Conservation (phyloP, 805 yeast species). For the Tanozyma kutaoensis region DNA sequence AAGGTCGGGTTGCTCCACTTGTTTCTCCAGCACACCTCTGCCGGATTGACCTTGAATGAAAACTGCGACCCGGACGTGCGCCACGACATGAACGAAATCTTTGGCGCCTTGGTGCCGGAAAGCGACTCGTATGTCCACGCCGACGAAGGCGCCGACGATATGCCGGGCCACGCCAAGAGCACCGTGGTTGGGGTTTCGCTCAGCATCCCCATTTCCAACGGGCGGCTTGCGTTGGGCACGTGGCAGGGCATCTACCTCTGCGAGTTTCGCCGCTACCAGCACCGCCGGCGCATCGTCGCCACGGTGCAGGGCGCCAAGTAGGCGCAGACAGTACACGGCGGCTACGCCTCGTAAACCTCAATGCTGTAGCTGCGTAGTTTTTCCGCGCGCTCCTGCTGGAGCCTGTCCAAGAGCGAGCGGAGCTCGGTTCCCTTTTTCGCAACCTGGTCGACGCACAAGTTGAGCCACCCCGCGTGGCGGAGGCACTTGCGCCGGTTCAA, state of each 20-base stretch:
- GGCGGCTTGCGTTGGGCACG: conserved; percentile 58
- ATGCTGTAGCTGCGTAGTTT: conserved; percentile 25
- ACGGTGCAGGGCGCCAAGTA: conserved; percentile 50
- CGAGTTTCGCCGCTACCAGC: conserved; percentile 57
- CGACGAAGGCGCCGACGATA: conserved; percentile 75
- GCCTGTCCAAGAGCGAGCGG: conserved; percentile 15
- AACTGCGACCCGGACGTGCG: conserved; percentile 75
- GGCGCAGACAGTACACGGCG: no score
- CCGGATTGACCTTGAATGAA: conserved; percentile 65
- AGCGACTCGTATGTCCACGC: conserved; percentile 41
- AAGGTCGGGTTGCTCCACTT: conserved; percentile 53
- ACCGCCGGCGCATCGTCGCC: conserved; percentile 55
- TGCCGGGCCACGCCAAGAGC: conserved; percentile 72
- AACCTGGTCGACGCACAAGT: conserved; percentile 19
- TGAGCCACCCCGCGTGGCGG: conserved; percentile 41
- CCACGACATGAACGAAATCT: conserved; percentile 47
- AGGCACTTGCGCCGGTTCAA: conserved; percentile 42
- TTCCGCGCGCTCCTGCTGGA: conserved; percentile 13
- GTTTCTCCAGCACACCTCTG: conserved; percentile 70
- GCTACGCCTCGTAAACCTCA: conserved; percentile 12
- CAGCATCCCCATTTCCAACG: conserved; percentile 57
- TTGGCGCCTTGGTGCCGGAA: conserved; percentile 61
- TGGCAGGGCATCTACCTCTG: conserved; percentile 79
- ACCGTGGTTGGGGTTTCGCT: conserved; percentile 39
- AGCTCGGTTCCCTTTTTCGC: conserved; percentile 18